Percentiles rank a stretch among this genome's conserved stretches.
These are phyloP conservation scores for Amborella trichopoda DNA, from an alignment of 164 flowering plant genomes.

Conservation along the genomic window DNA sequence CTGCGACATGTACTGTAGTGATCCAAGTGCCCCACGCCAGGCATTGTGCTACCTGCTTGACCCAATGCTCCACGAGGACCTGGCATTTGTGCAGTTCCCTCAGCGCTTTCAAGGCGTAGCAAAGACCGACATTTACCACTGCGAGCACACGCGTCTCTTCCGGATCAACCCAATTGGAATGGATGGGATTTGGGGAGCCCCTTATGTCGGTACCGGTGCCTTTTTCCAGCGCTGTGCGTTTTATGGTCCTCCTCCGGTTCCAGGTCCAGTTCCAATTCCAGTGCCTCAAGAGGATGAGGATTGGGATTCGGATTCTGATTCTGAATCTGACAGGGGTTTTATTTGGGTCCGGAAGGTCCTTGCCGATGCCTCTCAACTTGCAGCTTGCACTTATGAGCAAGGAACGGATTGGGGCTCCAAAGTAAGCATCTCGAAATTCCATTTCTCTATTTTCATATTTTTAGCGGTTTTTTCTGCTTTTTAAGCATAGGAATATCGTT, in stretches of 20 bases:
- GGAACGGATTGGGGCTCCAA: constrained; percentile 45
- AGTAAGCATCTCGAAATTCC: constrained; percentile 18
- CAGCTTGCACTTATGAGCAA: constrained; percentile 40
- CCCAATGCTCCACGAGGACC: constrained; percentile 8
- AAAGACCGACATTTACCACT: constrained; percentile 32
- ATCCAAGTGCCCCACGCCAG: constrained; percentile 35
- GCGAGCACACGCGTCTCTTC: constrained; percentile 21
- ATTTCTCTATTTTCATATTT: neutral
- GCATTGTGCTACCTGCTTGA: constrained; percentile 43
- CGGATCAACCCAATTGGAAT: constrained; percentile 34
- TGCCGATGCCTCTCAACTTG: constrained; percentile 31
- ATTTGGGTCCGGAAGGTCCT: constrained; percentile 11
- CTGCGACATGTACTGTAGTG: constrained; percentile 61
- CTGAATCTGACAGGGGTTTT: constrained; percentile 5
- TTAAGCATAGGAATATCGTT: neutral
- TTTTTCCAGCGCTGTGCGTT: constrained; percentile 41
- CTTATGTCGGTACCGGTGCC: constrained; percentile 47
- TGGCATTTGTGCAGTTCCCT: constrained; percentile 56
- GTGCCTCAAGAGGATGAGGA: constrained; percentile 18
- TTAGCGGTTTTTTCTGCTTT: neutral
- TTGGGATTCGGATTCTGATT: constrained; percentile 13
- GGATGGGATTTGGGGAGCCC: constrained; percentile 44
- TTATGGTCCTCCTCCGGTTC: constrained; percentile 30
- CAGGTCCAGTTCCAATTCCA: neutral
- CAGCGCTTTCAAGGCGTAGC: constrained; percentile 33